Conservation (phyloP, 140 eudicot genomes). For the Erigeron philadelphicus region DNA sequence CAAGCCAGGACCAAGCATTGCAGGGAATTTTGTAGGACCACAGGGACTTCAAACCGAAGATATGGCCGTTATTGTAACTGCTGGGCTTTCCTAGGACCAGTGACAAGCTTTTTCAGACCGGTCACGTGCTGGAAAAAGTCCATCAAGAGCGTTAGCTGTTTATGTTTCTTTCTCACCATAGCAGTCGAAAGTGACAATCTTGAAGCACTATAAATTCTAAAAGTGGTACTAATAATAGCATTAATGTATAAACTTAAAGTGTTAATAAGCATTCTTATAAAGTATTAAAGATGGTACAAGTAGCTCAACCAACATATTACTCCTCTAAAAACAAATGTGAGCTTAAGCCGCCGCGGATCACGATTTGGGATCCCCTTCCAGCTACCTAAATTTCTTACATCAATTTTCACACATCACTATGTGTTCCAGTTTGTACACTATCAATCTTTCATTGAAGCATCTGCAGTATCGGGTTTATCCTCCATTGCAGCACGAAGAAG, state of each 20-base stretch:
- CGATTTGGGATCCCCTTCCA: constrained; percentile 26
- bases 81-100: too few relatives aligned
- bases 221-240: neutral
- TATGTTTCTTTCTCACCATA: neutral
- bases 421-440: constrained; percentile 20
- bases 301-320: constrained; percentile 21
- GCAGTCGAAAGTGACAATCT: neutral
- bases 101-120: too few relatives aligned
- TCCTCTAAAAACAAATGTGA: constrained; percentile 26
- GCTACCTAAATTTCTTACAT: constrained; percentile 22
- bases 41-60: too few relatives aligned
- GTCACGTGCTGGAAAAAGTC: too few relatives aligned
- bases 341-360: constrained; percentile 29
- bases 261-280: constrained; percentile 18
- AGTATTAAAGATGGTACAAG: constrained; percentile 19
- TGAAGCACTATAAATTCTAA: neutral
- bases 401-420: neutral
- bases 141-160: neutral
- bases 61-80: too few relatives aligned
- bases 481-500: constrained; percentile 48
- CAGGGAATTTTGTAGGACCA: too few relatives aligned
- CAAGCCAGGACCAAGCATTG: too few relatives aligned
- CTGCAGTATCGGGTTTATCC: constrained; percentile 3
- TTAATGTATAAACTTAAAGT: constrained; percentile 19
- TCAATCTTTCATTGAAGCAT: constrained; percentile 13